Evolutionary conservation across 495 filamentous ascomycete species (phyloP).

Genomic region (Talaromyces trachyspermus): DNA sequence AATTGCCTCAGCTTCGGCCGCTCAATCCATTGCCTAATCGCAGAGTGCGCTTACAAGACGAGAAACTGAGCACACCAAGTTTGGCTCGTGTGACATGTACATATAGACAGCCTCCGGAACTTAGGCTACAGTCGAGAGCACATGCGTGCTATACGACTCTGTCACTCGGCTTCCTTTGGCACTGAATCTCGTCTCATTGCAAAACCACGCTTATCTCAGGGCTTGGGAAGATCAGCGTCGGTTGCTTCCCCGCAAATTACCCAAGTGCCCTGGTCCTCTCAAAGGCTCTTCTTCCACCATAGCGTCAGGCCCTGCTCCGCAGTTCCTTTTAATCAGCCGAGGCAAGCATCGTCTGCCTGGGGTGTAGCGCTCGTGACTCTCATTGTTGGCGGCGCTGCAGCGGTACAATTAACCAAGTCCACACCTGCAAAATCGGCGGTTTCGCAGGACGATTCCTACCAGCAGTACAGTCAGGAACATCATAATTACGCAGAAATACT

Average conservation of each 20-base stretch:
- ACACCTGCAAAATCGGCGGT: not conserved
- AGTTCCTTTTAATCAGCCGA: constrained; percentile 18
- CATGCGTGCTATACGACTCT: constrained; percentile 3
- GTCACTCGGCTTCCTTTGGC: constrained; percentile 9
- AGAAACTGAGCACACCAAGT: no score
- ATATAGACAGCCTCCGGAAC: not conserved
- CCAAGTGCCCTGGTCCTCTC: constrained; percentile 1
- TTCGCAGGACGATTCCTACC: not conserved
- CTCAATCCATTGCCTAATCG: no score
- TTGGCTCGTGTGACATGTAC: no score
- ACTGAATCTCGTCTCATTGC: constrained; percentile 3
- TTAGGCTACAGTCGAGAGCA: constrained; percentile 3
- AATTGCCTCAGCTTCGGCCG: no score
- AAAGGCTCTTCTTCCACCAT: constrained; percentile 6
- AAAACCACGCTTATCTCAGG: not conserved
- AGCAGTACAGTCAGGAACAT: constrained; percentile 13
- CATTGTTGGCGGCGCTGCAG: constrained; percentile 3
- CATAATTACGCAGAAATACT: constrained; percentile 27
- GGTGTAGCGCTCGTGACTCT: constrained; percentile 2
- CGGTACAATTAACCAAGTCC: not conserved
- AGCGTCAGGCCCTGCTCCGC: not conserved
- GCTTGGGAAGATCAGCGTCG: constrained; percentile 3
- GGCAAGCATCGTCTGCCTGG: constrained; percentile 34
- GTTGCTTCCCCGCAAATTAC: constrained; percentile 5
- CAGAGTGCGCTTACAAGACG: no score